Base-by-base conservation (phyloP, 306 rosid species). In the Acacia acuminata region DNA sequence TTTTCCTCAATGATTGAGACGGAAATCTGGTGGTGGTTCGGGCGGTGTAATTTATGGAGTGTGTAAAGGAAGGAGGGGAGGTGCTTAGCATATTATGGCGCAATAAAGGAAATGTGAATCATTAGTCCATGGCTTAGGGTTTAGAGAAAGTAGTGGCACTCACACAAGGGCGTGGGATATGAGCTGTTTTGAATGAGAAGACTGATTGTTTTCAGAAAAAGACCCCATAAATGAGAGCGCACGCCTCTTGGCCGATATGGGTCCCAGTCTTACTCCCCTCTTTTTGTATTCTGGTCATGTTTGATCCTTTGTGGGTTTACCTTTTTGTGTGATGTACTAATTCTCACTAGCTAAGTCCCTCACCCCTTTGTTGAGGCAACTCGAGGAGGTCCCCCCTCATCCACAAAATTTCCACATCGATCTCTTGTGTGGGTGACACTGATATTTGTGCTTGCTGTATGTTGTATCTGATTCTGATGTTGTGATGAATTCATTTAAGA, bases 101-200 rank as follows among this genome's bases (percentile, higher is more conserved):
- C 74, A 82, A 86, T 81, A 88, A 86, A 83, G 89, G 82, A 69
- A 81, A 19, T 75, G 79, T 75, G 88, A 84, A 87, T 89, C 56
- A 80, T 86, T 56, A 83, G 92, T 81, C 88, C 71, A 72, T 87
- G 80, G 56, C 84, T 84, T 87, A 50, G 89, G 90, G 84, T 88
- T 61, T 81, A 89, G 94, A 85, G 92, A 90, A 88, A 90, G 94
- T 81, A 89, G 93, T 77, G 82, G 89, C 86, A 79, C 86, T 75
- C 85, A 73, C 88, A 66, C 85, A 77, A 70, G 72, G 88, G 92
- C 87, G 85, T 81, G 90, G 79, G 73, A 51, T 79, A 68, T 85
- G 88, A 81, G 84, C 81, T 88, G 82, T 84, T 87, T 83, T 84
- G 87, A 90, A 80, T 56, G 89, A 83, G 90, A 89, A 80, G 86